Evolutionary conservation across 352 stramenopile species (phyloP), one percentile per base, ranked within the genome.

Genomic region (Pythium apleroticum): DNA sequence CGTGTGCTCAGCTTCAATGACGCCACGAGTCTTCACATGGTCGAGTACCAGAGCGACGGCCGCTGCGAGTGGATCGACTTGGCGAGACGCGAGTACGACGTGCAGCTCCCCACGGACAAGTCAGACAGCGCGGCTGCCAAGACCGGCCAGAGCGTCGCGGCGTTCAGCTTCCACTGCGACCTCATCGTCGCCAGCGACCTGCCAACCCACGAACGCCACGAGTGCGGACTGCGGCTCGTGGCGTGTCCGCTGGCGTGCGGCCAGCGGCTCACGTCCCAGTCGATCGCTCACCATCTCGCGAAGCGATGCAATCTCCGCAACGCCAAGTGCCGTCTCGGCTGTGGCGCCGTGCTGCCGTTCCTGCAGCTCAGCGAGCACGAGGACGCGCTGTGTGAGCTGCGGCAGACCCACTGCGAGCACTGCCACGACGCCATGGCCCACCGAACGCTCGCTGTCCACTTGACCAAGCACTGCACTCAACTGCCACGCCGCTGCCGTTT

Each of bases 281-380:
- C 57, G 2, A 37, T 90, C 8, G 52, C 72, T 0, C 27, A 57
- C 27, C 86, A 94, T 52, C 39, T 85, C n/a, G 56, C 61, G 22
- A 83, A 79, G 57, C 76, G 79, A 5, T 94, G 86, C 65, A 88
- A 79, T 31, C 71, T 84, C 27, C 86, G 86, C 24, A 90, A 91
- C 25, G 43, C 62, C 4, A 27, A 30, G 19, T 93, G 86, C 31
- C 72, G 77, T 6, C 80, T 93, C 22, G 81, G 81, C 19, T 94
- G 86, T 43, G 73, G 76, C 1, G 52, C 70, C 11, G 58, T 89
- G 20, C 76, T 93, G 66, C 37, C 71, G 17, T 78, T 78, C n/a
- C 8, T 74, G 1, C 46, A 66, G 19, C 71, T 94, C 1, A 33
- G 48, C 0, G 68, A 86, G 31, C 86, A 93, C 63, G 86, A 93